Evolutionary conservation across 352 stramenopile species (phyloP).

Genomic region (Pythium guiyangense): DNA sequence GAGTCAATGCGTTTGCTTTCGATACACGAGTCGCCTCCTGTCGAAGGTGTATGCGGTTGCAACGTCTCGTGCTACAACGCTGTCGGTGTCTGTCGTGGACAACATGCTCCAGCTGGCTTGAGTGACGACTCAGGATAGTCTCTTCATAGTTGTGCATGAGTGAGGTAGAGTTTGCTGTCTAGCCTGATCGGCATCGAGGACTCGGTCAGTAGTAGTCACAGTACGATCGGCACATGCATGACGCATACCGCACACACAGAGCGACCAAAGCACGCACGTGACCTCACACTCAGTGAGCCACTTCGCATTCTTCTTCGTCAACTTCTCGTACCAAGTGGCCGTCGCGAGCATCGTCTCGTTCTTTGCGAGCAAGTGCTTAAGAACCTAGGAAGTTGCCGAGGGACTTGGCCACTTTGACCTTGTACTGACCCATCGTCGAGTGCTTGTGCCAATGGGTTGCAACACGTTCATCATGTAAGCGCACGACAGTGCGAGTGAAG

Average conservation of each 20-base stretch:
- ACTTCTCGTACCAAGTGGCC: conserved; percentile 93
- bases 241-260: conserved; percentile 53
- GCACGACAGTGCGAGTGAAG: not conserved
- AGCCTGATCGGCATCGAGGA: not conserved
- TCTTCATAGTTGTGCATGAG: too few relatives aligned
- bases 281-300: conserved; percentile 64
- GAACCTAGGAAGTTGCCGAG: conserved; percentile 73
- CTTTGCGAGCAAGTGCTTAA: conserved; percentile 71
- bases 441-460: conserved; percentile 70
- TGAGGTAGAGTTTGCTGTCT: not conserved
- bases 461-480: conserved; percentile 71
- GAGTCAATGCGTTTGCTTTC: too few relatives aligned
- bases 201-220: not conserved
- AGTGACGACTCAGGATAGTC: too few relatives aligned
- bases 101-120: too few relatives aligned
- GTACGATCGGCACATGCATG: not conserved
- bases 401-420: conserved; percentile 71
- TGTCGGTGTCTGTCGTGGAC: too few relatives aligned
- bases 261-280: conserved; percentile 51
- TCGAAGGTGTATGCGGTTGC: too few relatives aligned
- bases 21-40: too few relatives aligned
- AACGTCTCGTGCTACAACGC: too few relatives aligned
- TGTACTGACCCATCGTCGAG: conserved; percentile 49
- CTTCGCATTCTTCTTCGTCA: conserved; percentile 83
- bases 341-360: conserved; percentile 54